Evolutionary conservation across 768 basidiomycete genomes (phyloP).

Genomic region (Amanita pseudoporphyria): DNA sequence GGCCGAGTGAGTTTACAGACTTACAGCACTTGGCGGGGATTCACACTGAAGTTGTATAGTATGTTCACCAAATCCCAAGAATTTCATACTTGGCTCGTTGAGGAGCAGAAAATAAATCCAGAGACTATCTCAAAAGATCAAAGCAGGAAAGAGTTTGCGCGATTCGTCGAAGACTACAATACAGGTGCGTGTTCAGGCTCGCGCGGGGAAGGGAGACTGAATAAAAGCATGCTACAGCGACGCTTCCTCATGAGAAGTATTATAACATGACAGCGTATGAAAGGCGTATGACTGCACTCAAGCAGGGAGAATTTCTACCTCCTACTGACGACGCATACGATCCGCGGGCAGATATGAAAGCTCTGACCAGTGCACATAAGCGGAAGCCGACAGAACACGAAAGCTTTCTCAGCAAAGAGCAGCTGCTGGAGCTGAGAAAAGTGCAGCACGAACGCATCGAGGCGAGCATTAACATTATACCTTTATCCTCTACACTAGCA

Average conservation of each 20-base stretch:
- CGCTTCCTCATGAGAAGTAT: constrained; percentile 91
- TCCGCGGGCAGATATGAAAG: constrained; percentile 75
- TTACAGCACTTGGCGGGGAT: background rate
- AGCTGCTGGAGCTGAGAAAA: constrained; percentile 69
- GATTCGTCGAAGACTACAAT: constrained; percentile 78
- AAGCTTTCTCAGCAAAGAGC: constrained; percentile 67
- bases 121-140: constrained; percentile 83
- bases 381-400: constrained; percentile 58
- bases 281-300: constrained; percentile 71
- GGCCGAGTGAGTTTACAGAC: constrained; percentile 49
- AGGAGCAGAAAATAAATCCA: constrained; percentile 86
- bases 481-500: background rate
- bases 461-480: constrained; percentile 35
- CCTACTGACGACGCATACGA: constrained; percentile 70
- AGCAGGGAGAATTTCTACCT: constrained; percentile 76
- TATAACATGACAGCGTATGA: constrained; percentile 87
- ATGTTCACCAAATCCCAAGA: constrained; percentile 78
- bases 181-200: constrained; percentile 40
- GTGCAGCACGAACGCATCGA: constrained; percentile 83
- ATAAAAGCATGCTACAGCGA: constrained; percentile 43
- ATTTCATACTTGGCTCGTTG: constrained; percentile 88
- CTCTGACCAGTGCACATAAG: constrained; percentile 63
- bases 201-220: too few species aligned
- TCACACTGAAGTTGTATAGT: constrained; percentile 27
- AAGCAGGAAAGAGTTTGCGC: constrained; percentile 75